Conservation (phyloP, 495 filamentous ascomycete species). For the Trichodelitschia bisporula region DNA sequence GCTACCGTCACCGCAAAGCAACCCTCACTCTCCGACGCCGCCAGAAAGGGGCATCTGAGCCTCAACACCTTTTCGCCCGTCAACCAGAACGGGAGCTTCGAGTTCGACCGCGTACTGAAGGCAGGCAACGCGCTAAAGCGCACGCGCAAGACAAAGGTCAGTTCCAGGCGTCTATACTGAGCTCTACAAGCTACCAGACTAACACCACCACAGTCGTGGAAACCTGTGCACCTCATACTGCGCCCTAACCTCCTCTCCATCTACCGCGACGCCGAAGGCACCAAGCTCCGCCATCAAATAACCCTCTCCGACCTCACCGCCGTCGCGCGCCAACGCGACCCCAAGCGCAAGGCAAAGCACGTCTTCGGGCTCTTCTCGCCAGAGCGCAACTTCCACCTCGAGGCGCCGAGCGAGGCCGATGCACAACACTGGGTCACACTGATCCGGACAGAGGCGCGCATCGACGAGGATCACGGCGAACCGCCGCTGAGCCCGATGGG, state of each 20-base stretch:
- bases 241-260: slow-evolving; percentile 84
- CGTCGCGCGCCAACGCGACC: slow-evolving; percentile 65
- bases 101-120: slow-evolving; percentile 81
- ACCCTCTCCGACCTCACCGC: slow-evolving; percentile 77
- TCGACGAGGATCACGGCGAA: slow-evolving; percentile 68
- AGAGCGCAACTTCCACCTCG: slow-evolving; percentile 73
- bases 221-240: slow-evolving; percentile 68
- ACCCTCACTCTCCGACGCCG: too few relatives aligned
- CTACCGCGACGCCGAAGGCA: slow-evolving; percentile 79
- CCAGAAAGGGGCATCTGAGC: slow-evolving; percentile 23
- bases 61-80: slow-evolving; percentile 49
- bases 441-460: slow-evolving; percentile 53
- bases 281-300: slow-evolving; percentile 68
- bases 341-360: slow-evolving; percentile 53
- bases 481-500: too few relatives aligned
- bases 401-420: slow-evolving; percentile 45
- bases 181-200: not conserved
- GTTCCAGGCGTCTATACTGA: not conserved
- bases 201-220: slow-evolving; percentile 39
- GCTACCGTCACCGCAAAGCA: too few relatives aligned
- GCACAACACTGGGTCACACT: slow-evolving; percentile 69
- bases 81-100: slow-evolving; percentile 87
- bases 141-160: slow-evolving; percentile 80
- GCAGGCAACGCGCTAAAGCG: slow-evolving; percentile 65
- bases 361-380: slow-evolving; percentile 89